Evolutionary conservation across 768 basidiomycete species (phyloP).

Genomic region (Mycena crocata): DNA sequence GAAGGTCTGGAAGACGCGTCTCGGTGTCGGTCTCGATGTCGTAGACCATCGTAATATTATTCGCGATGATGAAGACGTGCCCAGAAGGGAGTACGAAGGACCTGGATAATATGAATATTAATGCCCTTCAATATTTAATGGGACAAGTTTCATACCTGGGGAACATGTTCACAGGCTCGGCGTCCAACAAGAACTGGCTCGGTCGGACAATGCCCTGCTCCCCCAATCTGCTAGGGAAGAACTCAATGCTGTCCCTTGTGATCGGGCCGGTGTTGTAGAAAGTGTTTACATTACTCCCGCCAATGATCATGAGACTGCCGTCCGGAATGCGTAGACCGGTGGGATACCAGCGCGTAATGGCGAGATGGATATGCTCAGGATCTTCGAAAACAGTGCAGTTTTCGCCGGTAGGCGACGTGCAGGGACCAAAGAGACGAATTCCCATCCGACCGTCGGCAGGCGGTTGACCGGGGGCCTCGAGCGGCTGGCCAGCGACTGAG

Average conservation of each 20-base stretch:
- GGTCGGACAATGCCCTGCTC: constrained; percentile 29
- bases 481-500: constrained; percentile 28
- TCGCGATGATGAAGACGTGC: constrained; percentile 65
- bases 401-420: constrained; percentile 33
- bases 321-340: constrained; percentile 36
- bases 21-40: constrained; percentile 53
- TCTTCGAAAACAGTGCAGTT: constrained; percentile 40
- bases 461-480: constrained; percentile 15
- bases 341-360: constrained; percentile 39
- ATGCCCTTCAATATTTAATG: constrained; percentile 40
- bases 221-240: constrained; percentile 36
- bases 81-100: constrained; percentile 65
- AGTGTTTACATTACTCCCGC: constrained; percentile 50
- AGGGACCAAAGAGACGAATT: constrained; percentile 41
- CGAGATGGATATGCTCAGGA: constrained; percentile 34
- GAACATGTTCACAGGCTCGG: constrained; percentile 36
- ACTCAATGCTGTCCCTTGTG: constrained; percentile 33
- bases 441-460: constrained; percentile 35
- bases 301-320: constrained; percentile 40
- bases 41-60: constrained; percentile 55
- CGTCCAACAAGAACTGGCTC: constrained; percentile 33
- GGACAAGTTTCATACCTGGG: constrained; percentile 29
- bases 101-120: constrained; percentile 41
- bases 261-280: constrained; percentile 31
- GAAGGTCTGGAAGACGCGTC: constrained; percentile 59